Conservation (phyloP, 2,329 filamentous ascomycete species). For the Fusarium euwallaceae region DNA sequence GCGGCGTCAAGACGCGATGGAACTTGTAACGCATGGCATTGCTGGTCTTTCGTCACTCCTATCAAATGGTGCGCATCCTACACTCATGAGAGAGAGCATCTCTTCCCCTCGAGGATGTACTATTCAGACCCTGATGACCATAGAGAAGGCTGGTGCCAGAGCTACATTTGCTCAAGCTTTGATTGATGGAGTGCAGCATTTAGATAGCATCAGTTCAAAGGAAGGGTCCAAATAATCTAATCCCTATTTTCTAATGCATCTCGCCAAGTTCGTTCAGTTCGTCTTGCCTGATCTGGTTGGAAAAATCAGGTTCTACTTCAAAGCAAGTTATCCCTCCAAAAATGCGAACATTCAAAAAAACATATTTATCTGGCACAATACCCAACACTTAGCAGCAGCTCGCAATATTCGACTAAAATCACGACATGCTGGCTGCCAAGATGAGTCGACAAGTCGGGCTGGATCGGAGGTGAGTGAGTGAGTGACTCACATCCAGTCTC, state of each 20-base stretch:
- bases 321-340: too few species aligned
- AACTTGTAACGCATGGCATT: background rate
- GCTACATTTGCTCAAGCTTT: background rate
- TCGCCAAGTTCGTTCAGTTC: too few species aligned
- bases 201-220: background rate
- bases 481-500: constrained; percentile 4
- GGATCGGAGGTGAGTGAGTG: constrained; percentile 1
- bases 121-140: background rate
- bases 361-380: background rate
- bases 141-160: background rate
- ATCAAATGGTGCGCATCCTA: background rate
- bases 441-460: background rate
- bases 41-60: background rate
- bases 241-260: too few species aligned
- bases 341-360: too few species aligned
- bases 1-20: background rate
- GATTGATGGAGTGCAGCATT: background rate
- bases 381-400: background rate
- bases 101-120: background rate
- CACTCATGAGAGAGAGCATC: background rate
- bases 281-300: too few species aligned
- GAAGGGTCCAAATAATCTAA: background rate
- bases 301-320: too few species aligned
- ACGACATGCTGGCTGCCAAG: constrained; percentile 12
- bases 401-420: constrained; percentile 21